Evolutionary conservation across 163 green algal genomes (phyloP), one percentile per base, ranked within the genome.

Genomic region (Chloroidium sp.): DNA sequence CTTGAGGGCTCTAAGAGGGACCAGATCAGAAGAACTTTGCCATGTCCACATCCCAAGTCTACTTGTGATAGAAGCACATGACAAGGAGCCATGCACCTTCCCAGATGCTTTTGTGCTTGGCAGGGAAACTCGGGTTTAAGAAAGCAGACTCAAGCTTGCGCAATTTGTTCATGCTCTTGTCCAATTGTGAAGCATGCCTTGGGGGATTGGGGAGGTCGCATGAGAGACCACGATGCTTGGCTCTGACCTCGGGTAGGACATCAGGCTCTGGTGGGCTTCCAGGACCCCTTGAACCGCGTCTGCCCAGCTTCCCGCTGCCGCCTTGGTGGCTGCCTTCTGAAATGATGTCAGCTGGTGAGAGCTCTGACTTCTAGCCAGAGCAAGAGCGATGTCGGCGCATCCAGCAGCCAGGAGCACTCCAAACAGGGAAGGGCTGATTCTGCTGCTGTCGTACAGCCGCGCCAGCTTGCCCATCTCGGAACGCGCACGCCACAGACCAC

Each of bases 361-460:
- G 10, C 58, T 76, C 36, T 80, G 64, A 8, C 74, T 87, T 10
- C 80, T 58, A 0, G 88, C 90, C n/a, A 93, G 82, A 2, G 85
- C 84, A 0, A 89, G 85, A 0, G 90, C 89, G 13, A 93, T 78
- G 79, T 92, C 86, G 8, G 84, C 68, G 62, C 86, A 92, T 60
- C 92, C 91, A 0, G 83, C 86, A 0, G 76, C 68, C 0, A 90
- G 85, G 58, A 95, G 82, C n/a, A 84, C 62, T 81, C 88, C 87
- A 36, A 95, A 83, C 62, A 90, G 83, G 10, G 78, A 79, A 0
- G 85, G 81, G 0, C 85, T 85, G 3, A 92, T 78, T 12, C 85
- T 79, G 0, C 62, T 86, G 75, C 89, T 85, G 77, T 95, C 92
- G 81, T 92, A 94, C 2, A 80, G 84, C 10, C 79, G 80, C 59